Percentiles rank a stretch among this genome's conserved stretches.
phyloP scores from a whole-genome alignment of 805 yeast species.

The Candida morakotiae region DNA sequence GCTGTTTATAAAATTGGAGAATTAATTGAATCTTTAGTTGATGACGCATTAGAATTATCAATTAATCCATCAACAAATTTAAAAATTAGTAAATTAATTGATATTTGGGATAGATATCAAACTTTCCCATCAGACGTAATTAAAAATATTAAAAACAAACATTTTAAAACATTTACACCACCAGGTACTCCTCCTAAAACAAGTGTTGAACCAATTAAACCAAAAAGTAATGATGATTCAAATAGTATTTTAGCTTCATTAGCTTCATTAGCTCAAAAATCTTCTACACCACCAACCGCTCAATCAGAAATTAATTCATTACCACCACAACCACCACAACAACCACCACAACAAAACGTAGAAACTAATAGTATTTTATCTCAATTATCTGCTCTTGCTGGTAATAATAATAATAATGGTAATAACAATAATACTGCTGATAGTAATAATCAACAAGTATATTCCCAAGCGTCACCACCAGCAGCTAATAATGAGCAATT shows the following conservation, averaged over 20 bases:
- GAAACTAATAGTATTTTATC: slow-evolving; percentile 39
- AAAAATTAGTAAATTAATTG: slow-evolving; percentile 79
- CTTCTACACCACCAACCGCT: slow-evolving; percentile 20
- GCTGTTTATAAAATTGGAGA: slow-evolving; percentile 65
- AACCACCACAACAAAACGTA: slow-evolving; percentile 4
- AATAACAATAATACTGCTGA: slow-evolving; percentile 10
- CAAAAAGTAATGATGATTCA: slow-evolving; percentile 37
- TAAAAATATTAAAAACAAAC: slow-evolving; percentile 51
- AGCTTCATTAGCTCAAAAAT: slow-evolving; percentile 52
- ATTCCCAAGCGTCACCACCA: slow-evolving; percentile 11
- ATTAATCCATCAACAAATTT: slow-evolving; percentile 52
- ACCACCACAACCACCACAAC: slow-evolving; percentile 1
- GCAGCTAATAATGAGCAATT: slow-evolving; percentile 25
- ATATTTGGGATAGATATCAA: slow-evolving; percentile 85
- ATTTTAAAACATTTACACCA: slow-evolving; percentile 66
- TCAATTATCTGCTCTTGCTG: slow-evolving; percentile 35
- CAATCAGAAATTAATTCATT: slow-evolving; percentile 13
- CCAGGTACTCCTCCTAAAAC: slow-evolving; percentile 54
- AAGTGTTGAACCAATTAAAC: slow-evolving; percentile 20
- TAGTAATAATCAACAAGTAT: slow-evolving; percentile 10
- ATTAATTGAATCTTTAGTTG: slow-evolving; percentile 59
- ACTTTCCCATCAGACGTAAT: slow-evolving; percentile 65
- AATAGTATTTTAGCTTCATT: slow-evolving; percentile 66
- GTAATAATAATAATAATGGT: slow-evolving; percentile 17
- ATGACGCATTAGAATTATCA: slow-evolving; percentile 56